phyloP scores from a whole-genome alignment of 306 rosid genomes.

The Medicago ruthenica region DNA sequence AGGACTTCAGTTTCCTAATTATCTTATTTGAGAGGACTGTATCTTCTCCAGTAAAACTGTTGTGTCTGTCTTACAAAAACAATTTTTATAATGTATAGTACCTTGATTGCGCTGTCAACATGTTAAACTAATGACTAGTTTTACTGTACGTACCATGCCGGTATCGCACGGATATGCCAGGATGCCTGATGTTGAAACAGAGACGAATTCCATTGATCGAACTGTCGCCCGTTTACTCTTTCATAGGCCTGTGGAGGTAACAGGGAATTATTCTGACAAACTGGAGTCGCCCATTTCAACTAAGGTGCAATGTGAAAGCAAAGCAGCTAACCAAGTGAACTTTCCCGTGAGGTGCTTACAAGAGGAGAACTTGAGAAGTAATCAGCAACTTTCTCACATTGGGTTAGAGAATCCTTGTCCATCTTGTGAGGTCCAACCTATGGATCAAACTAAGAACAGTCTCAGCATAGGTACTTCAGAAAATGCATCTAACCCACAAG shows the following conservation, averaged over 20 bases:
- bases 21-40: neutral
- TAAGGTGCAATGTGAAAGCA: constrained; percentile 52
- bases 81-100: constrained; percentile 30
- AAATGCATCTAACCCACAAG: constrained; percentile 60
- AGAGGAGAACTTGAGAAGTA: constrained; percentile 49
- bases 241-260: constrained; percentile 66
- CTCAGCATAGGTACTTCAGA: constrained; percentile 55
- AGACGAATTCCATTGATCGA: constrained; percentile 91
- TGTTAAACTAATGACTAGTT: constrained; percentile 37
- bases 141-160: constrained; percentile 38
- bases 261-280: constrained; percentile 55
- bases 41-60: constrained; percentile 11
- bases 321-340: constrained; percentile 43
- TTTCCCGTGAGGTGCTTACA: constrained; percentile 48
- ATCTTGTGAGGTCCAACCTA: constrained; percentile 44
- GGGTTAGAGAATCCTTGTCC: constrained; percentile 50
- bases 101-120: constrained; percentile 25
- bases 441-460: constrained; percentile 51
- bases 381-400: constrained; percentile 46
- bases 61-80: constrained; percentile 20
- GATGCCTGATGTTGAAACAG: constrained; percentile 68
- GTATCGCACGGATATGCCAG: constrained; percentile 51
- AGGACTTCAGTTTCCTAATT: constrained; percentile 27
- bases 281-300: constrained; percentile 57
- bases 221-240: constrained; percentile 93